Evolutionary conservation across 2,329 filamentous ascomycete species (phyloP), one percentile per base, ranked within the genome.

Genomic region (Dendrostoma leiphaemia): DNA sequence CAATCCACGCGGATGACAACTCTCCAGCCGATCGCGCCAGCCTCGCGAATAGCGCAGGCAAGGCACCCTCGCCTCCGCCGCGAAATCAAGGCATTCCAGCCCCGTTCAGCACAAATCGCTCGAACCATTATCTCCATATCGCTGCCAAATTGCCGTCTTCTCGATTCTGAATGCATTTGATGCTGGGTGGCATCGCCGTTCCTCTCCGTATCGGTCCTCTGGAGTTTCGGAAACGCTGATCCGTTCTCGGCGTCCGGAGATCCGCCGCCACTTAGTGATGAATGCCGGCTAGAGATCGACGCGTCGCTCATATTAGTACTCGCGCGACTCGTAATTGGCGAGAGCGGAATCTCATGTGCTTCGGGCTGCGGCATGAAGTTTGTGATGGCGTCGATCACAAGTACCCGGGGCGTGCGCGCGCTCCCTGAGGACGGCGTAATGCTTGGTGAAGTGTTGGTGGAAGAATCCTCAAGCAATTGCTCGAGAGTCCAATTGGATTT

Each of bases 41-140:
- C 88, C 72, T 93, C 88, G 17, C 89, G 79, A 40, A 93, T 82
- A 37, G 86, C 87, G 68, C 89, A 93, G 3, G 82, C 81, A 32
- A 92, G 69, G 65, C 89, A 93, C 0, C 86, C 88, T 57, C 87
- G 77, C 60, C 83, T 81, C 35, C 79, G 75, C 48, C 86, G 77
- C 57, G 85, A 89, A 59, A 92, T 77, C 17, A 92, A 66, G 21
- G 89, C 88, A 65, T 91, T 88, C 77, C 85, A 86, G 2, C 89
- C 89, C 61, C 80, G 83, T 64, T 89, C 84, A 1, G 88, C 85
- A 65, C 89, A 92, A 60, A 90, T 77, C 2, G 88, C 88, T 46
- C 89, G 76, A 1, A 85, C 86, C 49, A 92, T 71, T 8, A 91
- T 78, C 68, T 91, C 87, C 64, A 88, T 74, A 62, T 86, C 84